Evolutionary conservation across 352 stramenopile species (phyloP).

Genomic region (Pythium sukuiense): DNA sequence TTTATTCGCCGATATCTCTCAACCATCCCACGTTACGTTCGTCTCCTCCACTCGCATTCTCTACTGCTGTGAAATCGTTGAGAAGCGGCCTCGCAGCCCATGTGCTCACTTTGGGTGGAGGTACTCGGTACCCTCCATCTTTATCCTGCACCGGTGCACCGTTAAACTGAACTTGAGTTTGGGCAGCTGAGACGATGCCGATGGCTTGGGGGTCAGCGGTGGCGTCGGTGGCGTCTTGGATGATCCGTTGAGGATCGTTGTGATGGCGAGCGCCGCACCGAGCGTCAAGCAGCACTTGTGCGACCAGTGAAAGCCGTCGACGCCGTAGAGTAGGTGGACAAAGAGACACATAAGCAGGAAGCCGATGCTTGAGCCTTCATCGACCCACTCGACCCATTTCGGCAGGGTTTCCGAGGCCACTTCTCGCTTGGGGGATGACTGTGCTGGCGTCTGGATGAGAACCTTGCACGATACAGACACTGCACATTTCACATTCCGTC

Average conservation of each 20-base stretch:
- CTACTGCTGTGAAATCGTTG: not conserved
- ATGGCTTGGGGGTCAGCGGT: constrained; percentile 44
- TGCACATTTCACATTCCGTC: constrained; percentile 6
- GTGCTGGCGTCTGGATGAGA: constrained; percentile 38
- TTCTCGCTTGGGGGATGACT: constrained; percentile 30
- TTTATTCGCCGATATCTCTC: constrained; percentile 37
- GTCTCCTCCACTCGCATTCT: not conserved
- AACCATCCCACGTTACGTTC: constrained; percentile 15
- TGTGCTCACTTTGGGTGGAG: constrained; percentile 40
- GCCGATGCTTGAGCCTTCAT: constrained; percentile 77
- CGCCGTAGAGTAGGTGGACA: constrained; percentile 78
- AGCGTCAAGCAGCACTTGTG: constrained; percentile 86
- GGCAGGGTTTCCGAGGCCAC: constrained; percentile 38
- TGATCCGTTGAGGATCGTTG: constrained; percentile 76
- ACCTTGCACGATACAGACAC: constrained; percentile 81
- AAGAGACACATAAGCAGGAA: constrained; percentile 86
- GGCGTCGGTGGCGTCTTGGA: constrained; percentile 34
- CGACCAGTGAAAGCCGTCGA: constrained; percentile 84
- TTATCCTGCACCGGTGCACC: constrained; percentile 80
- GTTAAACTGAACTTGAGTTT: constrained; percentile 80
- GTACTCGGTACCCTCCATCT: constrained; percentile 74
- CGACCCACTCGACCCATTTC: constrained; percentile 73
- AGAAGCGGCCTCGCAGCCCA: not conserved
- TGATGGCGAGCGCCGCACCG: constrained; percentile 76
- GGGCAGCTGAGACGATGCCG: constrained; percentile 56